phyloP scores from a whole-genome alignment of 306 rosid species.

The Parietaria judaica region DNA sequence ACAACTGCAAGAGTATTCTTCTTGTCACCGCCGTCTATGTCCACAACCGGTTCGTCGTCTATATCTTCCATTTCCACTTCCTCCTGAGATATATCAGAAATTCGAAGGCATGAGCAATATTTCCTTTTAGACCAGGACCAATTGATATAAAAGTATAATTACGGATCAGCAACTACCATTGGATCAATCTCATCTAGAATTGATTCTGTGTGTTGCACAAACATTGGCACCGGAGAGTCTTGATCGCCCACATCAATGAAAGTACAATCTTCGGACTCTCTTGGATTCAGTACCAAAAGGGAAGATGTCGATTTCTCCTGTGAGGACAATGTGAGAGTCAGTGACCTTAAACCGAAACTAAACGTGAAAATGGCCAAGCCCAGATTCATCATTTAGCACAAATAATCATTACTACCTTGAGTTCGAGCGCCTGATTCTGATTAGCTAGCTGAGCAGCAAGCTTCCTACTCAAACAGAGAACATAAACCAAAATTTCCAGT shows the following conservation, averaged over 20 bases:
- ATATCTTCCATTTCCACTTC: conserved; percentile 45
- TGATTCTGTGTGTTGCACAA: conserved; percentile 55
- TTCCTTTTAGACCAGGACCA: neutral
- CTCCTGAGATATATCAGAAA: conserved; percentile 24
- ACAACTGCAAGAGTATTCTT: conserved; percentile 37
- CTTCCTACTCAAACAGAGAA: conserved; percentile 34
- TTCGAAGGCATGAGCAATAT: neutral
- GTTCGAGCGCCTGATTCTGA: conserved; percentile 19
- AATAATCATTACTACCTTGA: conserved; percentile 25
- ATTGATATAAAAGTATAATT: too few relatives aligned
- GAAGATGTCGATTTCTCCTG: conserved; percentile 20
- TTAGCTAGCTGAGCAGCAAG: conserved; percentile 44
- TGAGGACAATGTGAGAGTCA: neutral
- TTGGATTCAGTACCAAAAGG: conserved; percentile 17
- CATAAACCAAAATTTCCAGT: conserved; percentile 5
- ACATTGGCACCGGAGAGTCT: conserved; percentile 37
- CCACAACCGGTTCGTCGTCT: conserved; percentile 29
- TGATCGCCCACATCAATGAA: conserved; percentile 33
- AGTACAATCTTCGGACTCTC: conserved; percentile 23
- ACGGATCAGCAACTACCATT: conserved; percentile 31
- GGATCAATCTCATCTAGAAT: conserved; percentile 45
- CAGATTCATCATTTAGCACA: neutral
- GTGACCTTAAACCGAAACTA: neutral
- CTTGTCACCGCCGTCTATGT: conserved; percentile 33
- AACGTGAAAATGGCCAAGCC: neutral